Conservation (phyloP, 1,284 basidiomycete genomes). For the Irpex lacteus region DNA sequence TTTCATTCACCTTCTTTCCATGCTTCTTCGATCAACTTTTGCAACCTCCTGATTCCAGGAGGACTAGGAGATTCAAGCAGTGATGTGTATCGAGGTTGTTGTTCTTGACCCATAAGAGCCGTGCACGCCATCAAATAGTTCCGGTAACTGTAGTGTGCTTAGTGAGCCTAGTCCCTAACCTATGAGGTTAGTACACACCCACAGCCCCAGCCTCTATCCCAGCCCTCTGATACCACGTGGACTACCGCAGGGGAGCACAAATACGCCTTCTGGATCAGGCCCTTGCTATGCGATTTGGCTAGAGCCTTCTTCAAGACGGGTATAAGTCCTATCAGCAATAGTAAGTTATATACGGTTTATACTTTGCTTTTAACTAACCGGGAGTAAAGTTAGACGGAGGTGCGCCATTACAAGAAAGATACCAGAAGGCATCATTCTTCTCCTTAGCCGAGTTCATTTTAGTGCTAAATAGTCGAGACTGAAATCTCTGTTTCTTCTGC, state of each 20-base stretch:
- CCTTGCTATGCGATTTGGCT: conserved; percentile 46
- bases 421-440: conserved; percentile 62
- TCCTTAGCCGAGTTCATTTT: conserved; percentile 8
- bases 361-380: conserved; percentile 39
- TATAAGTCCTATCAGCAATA: conserved; percentile 54
- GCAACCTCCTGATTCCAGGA: conserved; percentile 73
- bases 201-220: conserved; percentile 73
- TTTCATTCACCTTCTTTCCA: conserved; percentile 61
- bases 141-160: conserved; percentile 60
- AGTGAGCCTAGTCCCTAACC: not conserved
- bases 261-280: conserved; percentile 55
- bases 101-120: conserved; percentile 61
- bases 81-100: conserved; percentile 57
- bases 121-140: conserved; percentile 84
- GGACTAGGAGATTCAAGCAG: conserved; percentile 52
- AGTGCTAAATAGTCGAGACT: not conserved
- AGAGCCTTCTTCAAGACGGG: conserved; percentile 60
- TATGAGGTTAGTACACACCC: conserved; percentile 41
- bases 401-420: conserved; percentile 37
- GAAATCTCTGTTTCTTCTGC: conserved; percentile 1
- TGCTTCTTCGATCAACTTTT: conserved; percentile 75
- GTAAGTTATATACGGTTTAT: not conserved
- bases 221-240: conserved; percentile 55
- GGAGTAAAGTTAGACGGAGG: conserved; percentile 75
- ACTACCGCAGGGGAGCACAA: conserved; percentile 63